phyloP scores from a whole-genome alignment of 2,329 filamentous ascomycete species.

The Fusarium protoensiforme region DNA sequence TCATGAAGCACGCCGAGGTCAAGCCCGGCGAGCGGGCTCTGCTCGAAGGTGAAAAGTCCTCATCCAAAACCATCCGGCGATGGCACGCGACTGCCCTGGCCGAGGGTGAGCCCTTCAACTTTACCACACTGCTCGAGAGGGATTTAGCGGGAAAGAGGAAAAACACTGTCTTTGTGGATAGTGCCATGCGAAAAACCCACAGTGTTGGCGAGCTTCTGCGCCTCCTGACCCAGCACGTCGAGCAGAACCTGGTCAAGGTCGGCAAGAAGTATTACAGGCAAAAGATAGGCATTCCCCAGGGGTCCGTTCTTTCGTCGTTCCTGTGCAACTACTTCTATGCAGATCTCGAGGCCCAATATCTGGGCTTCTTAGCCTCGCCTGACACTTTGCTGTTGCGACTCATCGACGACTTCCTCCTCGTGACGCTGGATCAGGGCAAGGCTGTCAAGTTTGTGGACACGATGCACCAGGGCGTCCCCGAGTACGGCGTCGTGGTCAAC shows the following conservation, averaged over 20 bases:
- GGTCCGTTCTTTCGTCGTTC: slow-evolving; percentile 85
- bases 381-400: slow-evolving; percentile 80
- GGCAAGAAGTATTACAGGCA: slow-evolving; percentile 91
- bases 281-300: slow-evolving; percentile 90
- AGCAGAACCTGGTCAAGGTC: slow-evolving; percentile 85
- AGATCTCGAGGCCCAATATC: slow-evolving; percentile 77
- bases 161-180: slow-evolving; percentile 83
- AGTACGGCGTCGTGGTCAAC: slow-evolving; percentile 85
- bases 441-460: slow-evolving; percentile 78
- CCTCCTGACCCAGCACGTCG: slow-evolving; percentile 84
- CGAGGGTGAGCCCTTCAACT: slow-evolving; percentile 53
- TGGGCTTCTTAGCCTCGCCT: slow-evolving; percentile 70
- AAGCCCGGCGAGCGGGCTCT: slow-evolving; percentile 55
- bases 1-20: slow-evolving; percentile 81
- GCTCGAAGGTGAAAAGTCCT: slow-evolving; percentile 29
- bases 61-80: slow-evolving; percentile 54
- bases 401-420: slow-evolving; percentile 92
- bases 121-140: slow-evolving; percentile 58
- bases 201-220: slow-evolving; percentile 69
- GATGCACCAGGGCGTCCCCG: slow-evolving; percentile 83
- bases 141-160: slow-evolving; percentile 58
- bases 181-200: slow-evolving; percentile 67
- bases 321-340: slow-evolving; percentile 98
- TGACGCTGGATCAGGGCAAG: slow-evolving; percentile 76
- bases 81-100: slow-evolving; percentile 66